These are phyloP conservation scores for Penicillium vulpinum DNA, from an alignment of 2,329 filamentous ascomycete genomes.

Conservation along the genomic window DNA sequence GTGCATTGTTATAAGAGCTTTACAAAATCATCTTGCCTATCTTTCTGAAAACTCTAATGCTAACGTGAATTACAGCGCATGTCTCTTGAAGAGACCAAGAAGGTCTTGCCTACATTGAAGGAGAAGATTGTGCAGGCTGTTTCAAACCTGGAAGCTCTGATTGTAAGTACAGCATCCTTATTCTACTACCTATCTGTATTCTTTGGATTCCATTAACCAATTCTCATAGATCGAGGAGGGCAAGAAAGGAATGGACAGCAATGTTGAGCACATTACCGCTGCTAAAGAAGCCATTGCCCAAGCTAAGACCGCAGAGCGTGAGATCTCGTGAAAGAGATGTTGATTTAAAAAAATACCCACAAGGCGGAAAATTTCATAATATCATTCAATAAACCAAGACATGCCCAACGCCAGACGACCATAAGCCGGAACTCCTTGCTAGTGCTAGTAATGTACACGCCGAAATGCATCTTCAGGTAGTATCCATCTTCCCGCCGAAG, in stretches of 20 bases:
- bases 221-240: slow-evolving; percentile 39
- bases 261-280: slow-evolving; percentile 43
- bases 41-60: slow-evolving; percentile 3
- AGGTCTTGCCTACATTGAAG: slow-evolving; percentile 72
- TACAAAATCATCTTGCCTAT: not conserved
- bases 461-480: slow-evolving; percentile 32
- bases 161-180: slow-evolving; percentile 58
- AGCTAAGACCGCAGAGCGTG: slow-evolving; percentile 41
- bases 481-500: slow-evolving; percentile 67
- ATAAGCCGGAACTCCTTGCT: slow-evolving; percentile 30
- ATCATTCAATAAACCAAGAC: slow-evolving; percentile 21
- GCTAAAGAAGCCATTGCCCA: slow-evolving; percentile 45
- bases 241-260: slow-evolving; percentile 41
- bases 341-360: slow-evolving; percentile 13
- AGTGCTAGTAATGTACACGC: slow-evolving; percentile 27
- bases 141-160: slow-evolving; percentile 70
- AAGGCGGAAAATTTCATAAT: slow-evolving; percentile 7
- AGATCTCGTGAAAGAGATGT: slow-evolving; percentile 34
- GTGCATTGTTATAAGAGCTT: slow-evolving; percentile 20
- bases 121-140: slow-evolving; percentile 71
- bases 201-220: slow-evolving; percentile 3
- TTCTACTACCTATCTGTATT: not conserved
- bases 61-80: slow-evolving; percentile 57
- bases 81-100: slow-evolving; percentile 84
- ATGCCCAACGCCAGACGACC: slow-evolving; percentile 22